phyloP scores from a whole-genome alignment of 192 early-diverging fungal genomes.

The Mortierella antarctica region DNA sequence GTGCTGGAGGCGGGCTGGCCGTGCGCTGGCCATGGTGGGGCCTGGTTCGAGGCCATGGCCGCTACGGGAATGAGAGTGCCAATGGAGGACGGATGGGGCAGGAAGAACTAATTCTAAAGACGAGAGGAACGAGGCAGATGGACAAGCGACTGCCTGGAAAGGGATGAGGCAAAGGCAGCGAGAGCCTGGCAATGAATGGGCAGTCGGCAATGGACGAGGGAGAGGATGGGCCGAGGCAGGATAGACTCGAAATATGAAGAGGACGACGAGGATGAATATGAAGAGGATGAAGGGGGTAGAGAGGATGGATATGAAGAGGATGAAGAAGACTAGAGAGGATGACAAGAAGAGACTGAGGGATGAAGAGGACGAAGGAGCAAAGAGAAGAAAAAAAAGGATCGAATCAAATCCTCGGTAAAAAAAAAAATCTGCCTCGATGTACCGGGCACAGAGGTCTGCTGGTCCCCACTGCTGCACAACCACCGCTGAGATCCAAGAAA shows the following conservation, averaged over 20 bases:
- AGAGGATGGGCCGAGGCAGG: too few relatives aligned
- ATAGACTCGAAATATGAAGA: neutral
- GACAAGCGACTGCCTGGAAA: neutral
- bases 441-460: neutral
- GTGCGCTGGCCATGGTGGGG: neutral
- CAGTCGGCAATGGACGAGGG: too few relatives aligned
- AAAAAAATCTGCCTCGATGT: neutral
- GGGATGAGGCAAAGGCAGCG: neutral
- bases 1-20: neutral
- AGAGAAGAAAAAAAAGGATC: neutral
- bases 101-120: neutral
- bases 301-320: neutral
- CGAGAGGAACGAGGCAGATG: too few relatives aligned
- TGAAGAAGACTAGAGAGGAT: neutral
- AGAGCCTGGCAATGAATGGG: neutral
- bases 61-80: neutral
- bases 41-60: neutral
- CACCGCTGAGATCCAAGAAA: too few relatives aligned
- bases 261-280: neutral
- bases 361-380: neutral
- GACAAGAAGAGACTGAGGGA: neutral
- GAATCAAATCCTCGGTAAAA: neutral
- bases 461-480: constrained; percentile 9
- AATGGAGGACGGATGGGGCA: neutral
- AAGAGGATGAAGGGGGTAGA: neutral